A percentile compares a stretch with the other conserved stretches of the same genome.
These are phyloP conservation scores for Arabidopsis suecica DNA, from an alignment of 345 rosid species.

Conservation along the genomic window DNA sequence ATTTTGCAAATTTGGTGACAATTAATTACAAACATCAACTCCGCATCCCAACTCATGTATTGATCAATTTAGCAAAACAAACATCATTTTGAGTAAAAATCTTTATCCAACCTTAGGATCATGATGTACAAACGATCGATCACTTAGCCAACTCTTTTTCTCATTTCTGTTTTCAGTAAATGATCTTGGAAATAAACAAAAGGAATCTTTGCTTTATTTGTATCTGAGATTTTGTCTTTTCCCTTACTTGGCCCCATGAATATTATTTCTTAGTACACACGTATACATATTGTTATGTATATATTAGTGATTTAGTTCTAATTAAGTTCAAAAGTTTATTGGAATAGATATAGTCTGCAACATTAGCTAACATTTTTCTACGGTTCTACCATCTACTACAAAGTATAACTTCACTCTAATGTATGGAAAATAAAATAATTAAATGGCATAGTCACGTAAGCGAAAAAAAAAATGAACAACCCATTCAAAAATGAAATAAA, in stretches of 20 bases:
- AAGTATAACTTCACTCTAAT: neutral
- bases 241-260: conserved; percentile 9
- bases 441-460: conserved; percentile 10
- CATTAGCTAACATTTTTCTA: neutral
- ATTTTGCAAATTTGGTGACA: neutral
- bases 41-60: neutral
- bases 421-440: neutral
- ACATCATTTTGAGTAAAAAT: conserved; percentile 4
- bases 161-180: conserved; percentile 6
- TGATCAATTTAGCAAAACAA: neutral
- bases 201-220: conserved; percentile 1
- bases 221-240: conserved; percentile 24
- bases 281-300: conserved; percentile 2
- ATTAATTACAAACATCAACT: neutral
- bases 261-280: conserved; percentile 11
- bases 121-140: neutral
- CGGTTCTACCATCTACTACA: neutral
- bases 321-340: neutral
- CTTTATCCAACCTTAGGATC: neutral
- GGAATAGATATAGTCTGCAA: neutral
- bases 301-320: neutral
- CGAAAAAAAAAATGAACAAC: neutral
- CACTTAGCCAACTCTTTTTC: neutral
- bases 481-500: conserved; percentile 6
- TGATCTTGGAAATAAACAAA: conserved; percentile 1